phyloP scores from a whole-genome alignment of 371 early-diverging fungal genomes.

The Mucor plumbeus region DNA sequence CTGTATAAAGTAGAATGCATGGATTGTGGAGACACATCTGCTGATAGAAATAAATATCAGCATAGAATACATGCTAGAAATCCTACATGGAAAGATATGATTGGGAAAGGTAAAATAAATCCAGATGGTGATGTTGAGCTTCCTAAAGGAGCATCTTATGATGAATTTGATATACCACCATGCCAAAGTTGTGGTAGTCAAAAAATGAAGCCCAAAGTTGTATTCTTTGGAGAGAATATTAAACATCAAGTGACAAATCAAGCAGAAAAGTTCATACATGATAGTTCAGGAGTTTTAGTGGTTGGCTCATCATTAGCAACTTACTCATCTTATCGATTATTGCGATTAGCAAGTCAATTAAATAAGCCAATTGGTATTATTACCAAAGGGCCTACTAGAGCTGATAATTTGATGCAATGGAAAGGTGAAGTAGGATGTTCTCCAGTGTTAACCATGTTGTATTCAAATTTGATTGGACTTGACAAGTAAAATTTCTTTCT shows the following conservation, averaged over 20 bases:
- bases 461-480: slow-evolving; percentile 11
- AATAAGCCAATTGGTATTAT: slow-evolving; percentile 71
- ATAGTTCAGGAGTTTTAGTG: slow-evolving; percentile 68
- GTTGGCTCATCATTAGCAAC: slow-evolving; percentile 85
- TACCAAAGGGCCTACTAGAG: slow-evolving; percentile 80
- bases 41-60: slow-evolving; percentile 71
- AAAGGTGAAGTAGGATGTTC: slow-evolving; percentile 61
- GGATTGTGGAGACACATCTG: slow-evolving; percentile 58
- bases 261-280: slow-evolving; percentile 61
- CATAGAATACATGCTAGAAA: slow-evolving; percentile 68
- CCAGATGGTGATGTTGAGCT: slow-evolving; percentile 93
- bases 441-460: slow-evolving; percentile 34
- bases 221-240: slow-evolving; percentile 93
- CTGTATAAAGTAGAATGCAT: slow-evolving; percentile 77
- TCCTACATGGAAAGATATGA: slow-evolving; percentile 63
- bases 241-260: slow-evolving; percentile 45
- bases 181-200: slow-evolving; percentile 69
- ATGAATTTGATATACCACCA: slow-evolving; percentile 72
- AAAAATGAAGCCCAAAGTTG: slow-evolving; percentile 75
- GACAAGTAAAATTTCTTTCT: neutral
- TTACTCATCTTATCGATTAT: slow-evolving; percentile 82
- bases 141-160: slow-evolving; percentile 59
- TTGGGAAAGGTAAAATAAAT: slow-evolving; percentile 53
- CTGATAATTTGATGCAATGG: slow-evolving; percentile 65
- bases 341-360: slow-evolving; percentile 62